Percentiles rank a stretch among this genome's conserved stretches.
phyloP scores from a whole-genome alignment of 2,329 filamentous ascomycete genomes.

The Talaromyces sp. region DNA sequence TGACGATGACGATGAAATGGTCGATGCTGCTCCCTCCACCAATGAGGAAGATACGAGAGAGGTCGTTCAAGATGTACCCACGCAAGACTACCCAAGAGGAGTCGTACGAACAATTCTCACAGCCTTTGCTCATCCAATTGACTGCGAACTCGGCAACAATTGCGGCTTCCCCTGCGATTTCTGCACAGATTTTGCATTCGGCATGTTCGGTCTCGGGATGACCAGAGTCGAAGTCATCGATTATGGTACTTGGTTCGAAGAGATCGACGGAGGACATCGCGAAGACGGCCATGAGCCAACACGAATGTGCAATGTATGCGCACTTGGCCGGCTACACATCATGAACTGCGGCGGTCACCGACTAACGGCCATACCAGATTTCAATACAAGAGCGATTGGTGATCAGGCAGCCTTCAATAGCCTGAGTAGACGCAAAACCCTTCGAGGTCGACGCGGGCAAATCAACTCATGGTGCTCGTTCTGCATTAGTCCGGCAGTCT shows the following conservation, averaged over 20 bases:
- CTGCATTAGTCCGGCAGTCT: conserved; percentile 37
- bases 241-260: conserved; percentile 35
- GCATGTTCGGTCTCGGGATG: conserved; percentile 36
- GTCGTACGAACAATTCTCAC: background rate
- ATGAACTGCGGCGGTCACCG: conserved; percentile 31
- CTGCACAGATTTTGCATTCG: conserved; percentile 37
- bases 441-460: conserved; percentile 10
- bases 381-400: conserved; percentile 18
- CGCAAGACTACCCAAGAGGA: background rate
- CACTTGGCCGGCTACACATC: conserved; percentile 29
- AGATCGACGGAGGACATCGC: conserved; percentile 36
- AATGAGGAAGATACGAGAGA: background rate
- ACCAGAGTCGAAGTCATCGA: conserved; percentile 31
- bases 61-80: conserved; percentile 8
- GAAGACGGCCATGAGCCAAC: conserved; percentile 28
- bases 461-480: conserved; percentile 36
- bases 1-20: background rate
- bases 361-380: conserved; percentile 23
- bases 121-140: conserved; percentile 8
- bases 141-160: conserved; percentile 9
- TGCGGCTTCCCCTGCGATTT: conserved; percentile 33
- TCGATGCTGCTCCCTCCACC: too few relatives aligned
- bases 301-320: conserved; percentile 37
- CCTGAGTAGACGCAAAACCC: conserved; percentile 13
- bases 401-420: conserved; percentile 24